Conservation (phyloP, 306 rosid genomes). For the Rosa rugosa region DNA sequence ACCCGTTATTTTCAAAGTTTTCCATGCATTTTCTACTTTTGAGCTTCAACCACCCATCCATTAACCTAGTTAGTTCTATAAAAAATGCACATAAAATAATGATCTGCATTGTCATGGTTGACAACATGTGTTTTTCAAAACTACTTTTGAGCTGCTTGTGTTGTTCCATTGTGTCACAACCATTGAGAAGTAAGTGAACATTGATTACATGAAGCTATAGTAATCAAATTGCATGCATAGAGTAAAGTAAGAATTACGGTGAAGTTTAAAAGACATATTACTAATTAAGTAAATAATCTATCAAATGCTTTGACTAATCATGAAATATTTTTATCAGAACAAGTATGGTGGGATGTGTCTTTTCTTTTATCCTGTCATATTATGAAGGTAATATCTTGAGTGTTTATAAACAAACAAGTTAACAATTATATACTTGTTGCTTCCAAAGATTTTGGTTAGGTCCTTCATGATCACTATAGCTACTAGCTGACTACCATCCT, state of each 20-base stretch:
- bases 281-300: background rate
- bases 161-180: background rate
- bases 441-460: no score
- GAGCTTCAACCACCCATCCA: background rate
- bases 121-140: no score
- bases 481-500: background rate
- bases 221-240: no score
- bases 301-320: background rate
- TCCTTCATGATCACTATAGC: background rate
- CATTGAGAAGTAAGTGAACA: no score
- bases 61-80: background rate
- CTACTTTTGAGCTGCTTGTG: background rate
- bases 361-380: background rate
- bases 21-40: background rate
- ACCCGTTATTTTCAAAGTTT: conserved; percentile 11
- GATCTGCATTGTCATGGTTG: background rate
- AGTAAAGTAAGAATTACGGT: no score
- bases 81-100: background rate
- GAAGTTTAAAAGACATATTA: no score
- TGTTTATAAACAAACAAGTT: no score
- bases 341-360: background rate
- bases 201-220: no score
- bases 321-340: background rate
- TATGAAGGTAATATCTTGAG: no score
- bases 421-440: no score